Evolutionary conservation across 2,329 filamentous ascomycete genomes (phyloP).

Genomic region (Helotiales sp.): DNA sequence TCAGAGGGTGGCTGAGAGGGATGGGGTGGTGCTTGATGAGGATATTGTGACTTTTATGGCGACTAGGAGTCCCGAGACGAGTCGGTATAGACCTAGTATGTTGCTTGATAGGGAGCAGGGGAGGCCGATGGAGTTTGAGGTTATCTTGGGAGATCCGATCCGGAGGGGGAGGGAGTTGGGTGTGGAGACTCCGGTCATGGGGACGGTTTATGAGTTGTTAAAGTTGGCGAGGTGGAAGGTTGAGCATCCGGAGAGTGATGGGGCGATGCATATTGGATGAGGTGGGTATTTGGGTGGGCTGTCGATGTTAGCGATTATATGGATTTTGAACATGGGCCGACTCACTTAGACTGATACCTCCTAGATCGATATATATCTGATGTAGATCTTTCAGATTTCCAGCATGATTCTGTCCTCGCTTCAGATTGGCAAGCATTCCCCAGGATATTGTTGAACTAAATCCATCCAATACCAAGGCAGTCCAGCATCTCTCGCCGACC

Average conservation of each 20-base stretch:
- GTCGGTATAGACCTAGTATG: constrained; percentile 42
- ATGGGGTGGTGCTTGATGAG: constrained; percentile 24
- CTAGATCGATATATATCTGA: background rate
- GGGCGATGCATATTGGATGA: constrained; percentile 3
- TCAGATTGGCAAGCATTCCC: constrained; percentile 36
- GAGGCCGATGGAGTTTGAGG: constrained; percentile 52
- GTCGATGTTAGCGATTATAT: background rate
- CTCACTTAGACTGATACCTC: background rate
- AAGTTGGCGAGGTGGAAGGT: constrained; percentile 46
- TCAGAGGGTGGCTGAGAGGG: constrained; percentile 22
- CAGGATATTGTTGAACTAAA: constrained; percentile 29
- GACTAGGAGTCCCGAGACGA: constrained; percentile 10
- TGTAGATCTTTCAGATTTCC: background rate
- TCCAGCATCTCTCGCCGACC: constrained; percentile 31
- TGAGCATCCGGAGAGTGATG: constrained; percentile 7
- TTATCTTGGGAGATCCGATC: constrained; percentile 53
- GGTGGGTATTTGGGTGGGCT: background rate
- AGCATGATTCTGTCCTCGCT: no score
- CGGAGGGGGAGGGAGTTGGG: constrained; percentile 48
- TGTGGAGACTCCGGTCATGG: constrained; percentile 49
- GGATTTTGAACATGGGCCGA: background rate
- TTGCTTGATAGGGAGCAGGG: constrained; percentile 50
- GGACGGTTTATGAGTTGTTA: constrained; percentile 52
- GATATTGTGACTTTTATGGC: constrained; percentile 17
- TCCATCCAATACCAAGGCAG: constrained; percentile 36